Conservation (phyloP, 106 monocot species). For the Allium cepa region DNA sequence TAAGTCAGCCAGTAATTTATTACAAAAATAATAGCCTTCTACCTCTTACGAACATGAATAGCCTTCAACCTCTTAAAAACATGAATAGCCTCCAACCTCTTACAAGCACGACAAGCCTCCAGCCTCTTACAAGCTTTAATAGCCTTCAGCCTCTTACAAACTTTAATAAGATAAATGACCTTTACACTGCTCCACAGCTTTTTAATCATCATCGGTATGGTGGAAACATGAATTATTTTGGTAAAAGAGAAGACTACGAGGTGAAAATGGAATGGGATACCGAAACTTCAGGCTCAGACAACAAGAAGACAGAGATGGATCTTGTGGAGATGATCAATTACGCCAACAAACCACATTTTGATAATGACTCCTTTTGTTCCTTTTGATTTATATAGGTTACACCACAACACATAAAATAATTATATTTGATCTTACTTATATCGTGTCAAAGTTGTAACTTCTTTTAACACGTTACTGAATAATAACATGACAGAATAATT, state of each 20-base stretch:
- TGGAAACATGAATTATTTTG: neutral
- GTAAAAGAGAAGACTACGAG: neutral
- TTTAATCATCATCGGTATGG: neutral
- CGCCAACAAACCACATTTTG: no score
- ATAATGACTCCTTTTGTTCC: no score
- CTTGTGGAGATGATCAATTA: slow-evolving; percentile 11
- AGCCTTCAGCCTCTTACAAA: neutral
- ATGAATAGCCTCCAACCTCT: neutral
- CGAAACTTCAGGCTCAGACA: neutral
- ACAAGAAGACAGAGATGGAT: neutral
- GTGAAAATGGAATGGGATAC: neutral
- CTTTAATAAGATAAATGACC: neutral
- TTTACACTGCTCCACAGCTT: neutral
- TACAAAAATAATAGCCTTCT: neutral
- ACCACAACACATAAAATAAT: no score
- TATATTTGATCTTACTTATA: no score
- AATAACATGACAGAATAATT: no score
- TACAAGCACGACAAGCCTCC: neutral
- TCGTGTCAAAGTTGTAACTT: no score
- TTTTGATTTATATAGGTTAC: no score
- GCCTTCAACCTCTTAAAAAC: neutral
- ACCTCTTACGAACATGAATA: neutral
- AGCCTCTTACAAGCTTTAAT: neutral
- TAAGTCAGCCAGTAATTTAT: neutral
- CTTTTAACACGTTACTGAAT: no score